Evolutionary conservation across 2,329 filamentous ascomycete genomes (phyloP), one percentile per base, ranked within the genome.

Genomic region (Aspergillus sclerotialis): DNA sequence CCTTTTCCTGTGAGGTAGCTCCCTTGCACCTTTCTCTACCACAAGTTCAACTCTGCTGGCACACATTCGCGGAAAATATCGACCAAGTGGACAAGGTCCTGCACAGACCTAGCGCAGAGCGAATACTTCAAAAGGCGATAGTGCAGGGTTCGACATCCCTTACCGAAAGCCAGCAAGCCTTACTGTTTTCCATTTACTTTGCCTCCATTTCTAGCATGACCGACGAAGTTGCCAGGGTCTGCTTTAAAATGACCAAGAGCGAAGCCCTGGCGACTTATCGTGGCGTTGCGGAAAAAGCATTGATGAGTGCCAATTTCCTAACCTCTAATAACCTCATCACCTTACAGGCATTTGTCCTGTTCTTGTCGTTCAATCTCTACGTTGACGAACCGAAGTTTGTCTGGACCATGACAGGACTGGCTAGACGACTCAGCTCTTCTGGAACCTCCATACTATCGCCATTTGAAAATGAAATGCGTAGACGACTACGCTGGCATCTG

Each of bases 161-260:
- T 5, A 53, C 58, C 14, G 70, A 67, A 42, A 65, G 66, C 5
- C 63, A 75, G 15, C 73, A 78, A 45, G 64, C 68, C 7, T 53
- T 78, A 13, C 53, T 78, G 7, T 78, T 78, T 45, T 61, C 72
- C 10, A 70, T 80, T 24, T 80, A 78, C 53, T 75, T 76, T 40
- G 66, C 64, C 4, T 67, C 70, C 0, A 61, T 73, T 2, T 74
- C 72, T 2, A 72, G 70, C 38, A 55, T 73, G 26, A 50, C 36
- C 19, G 42, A 41, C 12, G 41, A 49, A 11, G 58, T 62, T 35
- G 53, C 55, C 9, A 28, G 65, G 61, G 33, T 50, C 62, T 30
- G 14, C 25, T 36, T 46, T 13, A 23, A 31, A 15, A 38, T 36
- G 29, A 28, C 39, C 24, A 46, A 72, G 38, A 34, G 51, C 5